Evolutionary conservation across 352 stramenopile species (phyloP).

Genomic region (Blastocystis sp.): DNA sequence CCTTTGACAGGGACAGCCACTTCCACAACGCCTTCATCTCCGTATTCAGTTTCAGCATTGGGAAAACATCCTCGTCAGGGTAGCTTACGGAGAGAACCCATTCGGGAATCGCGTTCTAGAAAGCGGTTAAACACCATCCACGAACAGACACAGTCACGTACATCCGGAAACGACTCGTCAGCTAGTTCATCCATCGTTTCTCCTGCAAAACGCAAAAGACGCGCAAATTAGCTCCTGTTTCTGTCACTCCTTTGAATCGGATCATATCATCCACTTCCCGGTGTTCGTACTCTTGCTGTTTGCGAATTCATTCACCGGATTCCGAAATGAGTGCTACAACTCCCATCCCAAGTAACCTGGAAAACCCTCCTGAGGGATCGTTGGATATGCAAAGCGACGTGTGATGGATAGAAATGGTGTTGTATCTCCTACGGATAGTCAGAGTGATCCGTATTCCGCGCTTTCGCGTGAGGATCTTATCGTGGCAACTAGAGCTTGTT

Average conservation of each 20-base stretch:
- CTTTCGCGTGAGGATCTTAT: not conserved
- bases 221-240: not conserved
- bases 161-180: not conserved
- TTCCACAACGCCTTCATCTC: slow-evolving; percentile 3
- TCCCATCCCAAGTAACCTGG: no score
- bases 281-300: no score
- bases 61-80: not conserved
- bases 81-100: slow-evolving; percentile 15
- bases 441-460: not conserved
- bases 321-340: no score
- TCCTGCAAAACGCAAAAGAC: not conserved
- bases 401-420: no score
- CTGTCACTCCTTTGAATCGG: not conserved
- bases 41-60: not conserved
- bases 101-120: slow-evolving; percentile 22
- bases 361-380: no score
- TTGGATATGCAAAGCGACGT: no score
- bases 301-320: no score
- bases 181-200: not conserved
- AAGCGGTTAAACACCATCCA: not conserved
- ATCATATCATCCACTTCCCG: no score
- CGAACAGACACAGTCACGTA: not conserved
- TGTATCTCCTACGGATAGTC: no score
- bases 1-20: slow-evolving; percentile 31
- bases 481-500: not conserved